Base-by-base conservation (phyloP, 148 eudicot species). In the Chenopodium quinoa region DNA sequence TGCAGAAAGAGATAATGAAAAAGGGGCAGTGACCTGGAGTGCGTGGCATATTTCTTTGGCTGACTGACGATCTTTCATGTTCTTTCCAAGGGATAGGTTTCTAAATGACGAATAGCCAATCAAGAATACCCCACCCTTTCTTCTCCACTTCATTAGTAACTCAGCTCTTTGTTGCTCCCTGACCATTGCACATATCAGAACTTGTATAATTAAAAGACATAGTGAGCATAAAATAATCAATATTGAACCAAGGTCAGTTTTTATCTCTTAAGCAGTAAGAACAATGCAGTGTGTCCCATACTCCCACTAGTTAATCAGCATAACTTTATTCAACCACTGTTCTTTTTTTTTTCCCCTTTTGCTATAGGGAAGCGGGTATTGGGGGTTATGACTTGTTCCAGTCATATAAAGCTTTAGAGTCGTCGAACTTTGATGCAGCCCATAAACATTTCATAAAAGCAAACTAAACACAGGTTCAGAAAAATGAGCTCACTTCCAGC, bases 41-140 rank as follows among this genome's bases (percentile, higher is more conserved):
- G 89, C 86, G 52, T 27, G 60, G 82, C 86, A 88, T 71, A 96
- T 89, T 81, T 92, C 92, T 85, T 78, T 84, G 47, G 95, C 96
- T 80, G 89, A 60, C 52, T 89, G 86, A 58, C 82, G 89, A 82
- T 92, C 93, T 84, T 93, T 96, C 20, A 86, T 76, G 84, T 92
- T 87, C 84, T 92, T 96, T 76, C 92, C 97, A 62, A 93, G 87
- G 46, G 93, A 88, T 66, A 91, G 85, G 83, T 90, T 92, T 72
- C 99, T 87, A 83, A 93, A 96, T 78, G 97, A 81, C 77, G 87
- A 46, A 84, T 96, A 96, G 37, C 99, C 97, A 79, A 96, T 93
- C 81, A 96, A 82, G 83, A 96, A 92, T 14, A 96, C 89, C 44
- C 99, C 99, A 56, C 99, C 99, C 81, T 96, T 96, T 46, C 75